These are phyloP conservation scores for Coemansia sp. DNA, from an alignment of 192 early-diverging fungal species.

Conservation along the genomic window DNA sequence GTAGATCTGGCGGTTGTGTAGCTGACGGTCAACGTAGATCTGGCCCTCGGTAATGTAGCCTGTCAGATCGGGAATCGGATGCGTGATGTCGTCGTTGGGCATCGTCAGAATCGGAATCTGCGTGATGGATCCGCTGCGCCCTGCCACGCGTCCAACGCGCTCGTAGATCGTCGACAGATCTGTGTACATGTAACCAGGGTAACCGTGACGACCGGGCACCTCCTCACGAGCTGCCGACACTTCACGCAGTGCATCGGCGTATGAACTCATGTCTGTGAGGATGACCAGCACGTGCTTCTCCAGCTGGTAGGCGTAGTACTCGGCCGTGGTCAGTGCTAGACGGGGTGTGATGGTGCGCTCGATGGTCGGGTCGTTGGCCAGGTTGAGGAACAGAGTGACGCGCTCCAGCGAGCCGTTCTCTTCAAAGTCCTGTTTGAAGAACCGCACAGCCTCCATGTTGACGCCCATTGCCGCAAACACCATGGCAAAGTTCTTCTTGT, in stretches of 20 bases:
- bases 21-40: conserved; percentile 98
- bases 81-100: conserved; percentile 99
- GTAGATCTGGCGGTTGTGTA: conserved; percentile 99
- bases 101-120: conserved; percentile 99
- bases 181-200: conserved; percentile 99
- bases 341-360: conserved; percentile 99
- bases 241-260: conserved; percentile 99
- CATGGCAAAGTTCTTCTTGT: conserved; percentile 99
- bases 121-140: conserved; percentile 96
- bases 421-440: conserved; percentile 99
- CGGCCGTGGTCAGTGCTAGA: conserved; percentile 95
- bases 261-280: conserved; percentile 98
- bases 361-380: conserved; percentile 99
- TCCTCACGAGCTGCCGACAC: conserved; percentile 99
- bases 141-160: conserved; percentile 95
- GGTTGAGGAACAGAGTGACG: conserved; percentile 97
- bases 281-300: conserved; percentile 99
- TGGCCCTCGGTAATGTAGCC: conserved; percentile 99
- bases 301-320: conserved; percentile 99
- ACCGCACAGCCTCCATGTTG: conserved; percentile 99
- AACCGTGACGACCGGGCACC: conserved; percentile 98
- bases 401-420: conserved; percentile 99
- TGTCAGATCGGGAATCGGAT: conserved; percentile 99
- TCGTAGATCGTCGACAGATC: conserved; percentile 99
- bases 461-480: conserved; percentile 99